phyloP scores from a whole-genome alignment of 345 rosid species.

The Litchi chinensis region DNA sequence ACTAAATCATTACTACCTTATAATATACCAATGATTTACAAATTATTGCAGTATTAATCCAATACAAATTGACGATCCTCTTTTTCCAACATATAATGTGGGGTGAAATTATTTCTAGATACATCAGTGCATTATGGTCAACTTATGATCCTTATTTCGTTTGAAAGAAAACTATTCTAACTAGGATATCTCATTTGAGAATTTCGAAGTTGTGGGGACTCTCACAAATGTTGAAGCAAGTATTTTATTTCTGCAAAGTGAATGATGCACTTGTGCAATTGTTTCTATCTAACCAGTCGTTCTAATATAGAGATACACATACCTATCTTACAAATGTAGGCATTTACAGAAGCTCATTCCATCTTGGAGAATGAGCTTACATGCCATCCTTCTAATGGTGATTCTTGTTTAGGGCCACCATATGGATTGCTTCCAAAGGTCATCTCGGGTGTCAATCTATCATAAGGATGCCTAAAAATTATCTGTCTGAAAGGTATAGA shows the following conservation, averaged over 20 bases:
- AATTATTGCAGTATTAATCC: conserved; percentile 75
- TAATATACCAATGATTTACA: conserved; percentile 26
- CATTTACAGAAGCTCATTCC: conserved; percentile 93
- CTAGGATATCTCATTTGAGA: not conserved
- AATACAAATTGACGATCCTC: conserved; percentile 92
- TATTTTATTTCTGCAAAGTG: not conserved
- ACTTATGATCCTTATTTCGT: conserved; percentile 17
- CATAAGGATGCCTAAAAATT: conserved; percentile 16
- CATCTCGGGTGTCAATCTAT: conserved; percentile 59
- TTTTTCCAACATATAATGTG: conserved; percentile 87
- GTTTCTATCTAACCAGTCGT: conserved; percentile 11
- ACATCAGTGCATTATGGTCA: conserved; percentile 96
- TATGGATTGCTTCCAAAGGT: conserved; percentile 71
- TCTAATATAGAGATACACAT: conserved; percentile 11
- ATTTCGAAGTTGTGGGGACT: not conserved
- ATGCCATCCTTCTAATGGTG: conserved; percentile 44
- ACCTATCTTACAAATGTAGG: conserved; percentile 69
- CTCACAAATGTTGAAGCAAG: not conserved
- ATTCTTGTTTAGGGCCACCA: conserved; percentile 44
- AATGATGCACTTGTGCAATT: not conserved
- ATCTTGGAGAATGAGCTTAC: conserved; percentile 74
- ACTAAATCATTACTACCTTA: conserved; percentile 15
- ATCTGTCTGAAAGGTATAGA: too few species aligned
- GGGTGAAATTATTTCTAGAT: conserved; percentile 98
- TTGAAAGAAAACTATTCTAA: conserved; percentile 11